Evolutionary conservation across 1,284 basidiomycete species (phyloP).

Genomic region (Fomes fomentarius): DNA sequence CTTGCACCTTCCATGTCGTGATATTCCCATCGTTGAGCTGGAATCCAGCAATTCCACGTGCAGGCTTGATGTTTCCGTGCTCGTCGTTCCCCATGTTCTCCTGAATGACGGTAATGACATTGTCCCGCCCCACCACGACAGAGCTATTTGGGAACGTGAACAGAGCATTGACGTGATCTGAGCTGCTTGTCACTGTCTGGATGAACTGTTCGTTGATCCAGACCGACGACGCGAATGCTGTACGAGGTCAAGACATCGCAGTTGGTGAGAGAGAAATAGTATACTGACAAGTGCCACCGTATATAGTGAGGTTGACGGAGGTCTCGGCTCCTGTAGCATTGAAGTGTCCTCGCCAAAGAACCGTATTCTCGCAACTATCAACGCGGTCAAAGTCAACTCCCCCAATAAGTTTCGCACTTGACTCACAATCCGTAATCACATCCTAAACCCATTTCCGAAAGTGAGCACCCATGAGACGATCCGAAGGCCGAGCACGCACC

Average conservation of each 20-base stretch:
- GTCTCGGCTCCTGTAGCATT: constrained; percentile 57
- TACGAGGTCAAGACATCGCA: not conserved
- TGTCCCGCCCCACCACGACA: constrained; percentile 55
- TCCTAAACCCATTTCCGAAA: constrained; percentile 29
- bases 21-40: constrained; percentile 62
- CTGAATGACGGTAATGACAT: constrained; percentile 78
- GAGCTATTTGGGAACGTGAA: constrained; percentile 64
- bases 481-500: constrained; percentile 34
- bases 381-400: not conserved
- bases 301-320: constrained; percentile 72
- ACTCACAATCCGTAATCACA: constrained; percentile 84
- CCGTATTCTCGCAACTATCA: constrained; percentile 72
- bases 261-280: not conserved
- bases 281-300: constrained; percentile 72
- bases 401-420: not conserved
- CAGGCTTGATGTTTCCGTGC: constrained; percentile 57
- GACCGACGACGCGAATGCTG: constrained; percentile 77
- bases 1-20: constrained; percentile 78
- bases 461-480: not conserved
- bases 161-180: constrained; percentile 65
- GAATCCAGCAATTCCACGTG: constrained; percentile 81
- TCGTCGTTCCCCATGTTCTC: constrained; percentile 84
- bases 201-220: constrained; percentile 81
- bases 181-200: constrained; percentile 63
- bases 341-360: constrained; percentile 84